Evolutionary conservation across 345 rosid species (phyloP), one percentile per base, ranked within the genome.

Genomic region (Hirschfeldia incana): DNA sequence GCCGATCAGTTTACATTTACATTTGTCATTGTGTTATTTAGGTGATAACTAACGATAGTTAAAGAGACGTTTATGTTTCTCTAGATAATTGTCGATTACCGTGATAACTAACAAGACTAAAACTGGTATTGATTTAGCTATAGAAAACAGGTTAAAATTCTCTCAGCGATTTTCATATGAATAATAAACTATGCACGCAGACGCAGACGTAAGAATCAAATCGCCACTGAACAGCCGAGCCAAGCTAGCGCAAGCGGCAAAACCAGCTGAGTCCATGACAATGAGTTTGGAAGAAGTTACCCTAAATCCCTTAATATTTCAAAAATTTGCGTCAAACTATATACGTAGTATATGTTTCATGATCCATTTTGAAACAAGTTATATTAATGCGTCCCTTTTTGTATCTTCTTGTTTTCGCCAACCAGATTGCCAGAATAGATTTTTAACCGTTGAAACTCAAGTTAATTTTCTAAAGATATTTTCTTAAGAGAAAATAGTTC

Each of bases 371-470:
- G 16, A 53, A 53, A 16, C 6, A 53, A 57, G 61, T 58, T 21
- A 21, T 21, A 21, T 21, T 21, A 21, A 21, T 21, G 21, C 21
- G 21, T 21, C 21, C 21, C 21, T 21, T 21, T 21, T 51, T 34
- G 53, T 13, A 53, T 53, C 3, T 15, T 53, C 27, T 53, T 53
- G 60, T 53, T 53, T 53, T 53, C 59, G 59, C 72, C 58, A 55
- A 75, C 58, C 60, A 67, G 16, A 32, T 67, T 36, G 59, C 26
- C 59, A 74, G 65, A 37, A 4, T 32, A 75, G 66, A 42, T 16
- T 53, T 7, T 29, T 16, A 53, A 16, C 60, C 16, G 27, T 53
- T 53, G 27, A 53, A 53, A 53, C 16, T 53, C 27, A 53, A 74
- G 70, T 12, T 64, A 51, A 57, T 58, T 55, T 2, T 2, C 3